Evolutionary conservation across 129 eudicot genomes (phyloP), one percentile per base, ranked within the genome.

Genomic region (Mikania micrantha): DNA sequence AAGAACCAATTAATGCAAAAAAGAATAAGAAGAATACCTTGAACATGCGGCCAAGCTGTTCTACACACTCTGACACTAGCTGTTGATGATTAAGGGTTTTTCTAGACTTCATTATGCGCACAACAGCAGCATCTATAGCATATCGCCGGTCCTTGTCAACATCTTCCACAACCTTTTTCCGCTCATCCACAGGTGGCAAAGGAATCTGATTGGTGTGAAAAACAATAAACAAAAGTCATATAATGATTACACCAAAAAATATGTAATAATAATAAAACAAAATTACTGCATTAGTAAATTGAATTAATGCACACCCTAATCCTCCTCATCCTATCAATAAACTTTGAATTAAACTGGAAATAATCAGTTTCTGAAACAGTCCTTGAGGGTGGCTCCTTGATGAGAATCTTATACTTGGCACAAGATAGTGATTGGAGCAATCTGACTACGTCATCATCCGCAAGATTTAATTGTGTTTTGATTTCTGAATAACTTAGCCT

Each of bases 51-150:
- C 88, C 79, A 65, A 90, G 66, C 70, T 84, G 91, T 74, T 87
- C 92, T 9, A 83, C 95, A 32, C 95, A 87, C 72, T 91, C 97
- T 60, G 74, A 42, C 39, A 87, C 85, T 5, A 91, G 71, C 59
- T 87, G 97, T 47, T 85, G 95, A 81, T 91, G 85, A 15, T 76
- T 74, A 54, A 91, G 64, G 50, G 85, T 86, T 69, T 85, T 87
- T 3, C 90, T 73, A 9, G 90, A 81, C 79, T 91, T 91, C 97
- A 91, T 91, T 7, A 91, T 83, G 28, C 97, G 93, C 20, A 91
- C 97, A 53, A 91, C 76, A n/a, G 95, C 82, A 21, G 96, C 97
- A 81, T 91, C 97, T 58, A 91, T 87, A 11, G 93, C 90, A 72
- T 87, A 85, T 8, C 95, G 76, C 15, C 97, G 76, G 66, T 87